Percentiles rank a stretch among this genome's conserved stretches.
These are phyloP conservation scores for Neurospora intermedia DNA, from an alignment of 495 filamentous ascomycete genomes.

Conservation along the genomic window DNA sequence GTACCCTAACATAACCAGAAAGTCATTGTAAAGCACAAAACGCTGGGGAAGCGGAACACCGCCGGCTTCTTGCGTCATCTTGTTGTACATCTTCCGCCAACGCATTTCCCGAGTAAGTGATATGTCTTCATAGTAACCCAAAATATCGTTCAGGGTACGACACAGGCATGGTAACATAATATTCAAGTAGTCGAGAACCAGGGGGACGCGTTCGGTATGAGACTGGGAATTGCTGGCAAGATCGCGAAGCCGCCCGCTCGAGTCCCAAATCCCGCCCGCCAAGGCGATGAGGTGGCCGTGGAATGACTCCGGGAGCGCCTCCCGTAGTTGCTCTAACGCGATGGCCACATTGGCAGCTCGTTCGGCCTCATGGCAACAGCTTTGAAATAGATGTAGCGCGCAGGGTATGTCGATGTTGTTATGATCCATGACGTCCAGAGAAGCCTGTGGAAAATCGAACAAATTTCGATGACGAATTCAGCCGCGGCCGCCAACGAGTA, in stretches of 20 bases:
- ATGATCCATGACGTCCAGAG: constrained; percentile 13
- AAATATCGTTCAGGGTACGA: constrained; percentile 41
- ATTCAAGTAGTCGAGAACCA: constrained; percentile 41
- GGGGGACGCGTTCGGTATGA: constrained; percentile 33
- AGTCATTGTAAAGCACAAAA: constrained; percentile 43
- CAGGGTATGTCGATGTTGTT: constrained; percentile 4
- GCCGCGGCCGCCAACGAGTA: neutral
- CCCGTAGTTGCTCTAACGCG: constrained; percentile 30
- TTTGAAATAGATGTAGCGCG: constrained; percentile 29
- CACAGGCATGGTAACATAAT: constrained; percentile 41
- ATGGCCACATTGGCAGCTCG: constrained; percentile 29
- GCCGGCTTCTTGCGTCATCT: constrained; percentile 36
- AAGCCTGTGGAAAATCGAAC: neutral
- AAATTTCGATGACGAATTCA: neutral
- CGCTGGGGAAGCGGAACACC: constrained; percentile 38
- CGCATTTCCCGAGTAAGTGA: constrained; percentile 30
- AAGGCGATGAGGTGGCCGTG: constrained; percentile 32
- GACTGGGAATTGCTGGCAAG: constrained; percentile 41
- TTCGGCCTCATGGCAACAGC: constrained; percentile 37
- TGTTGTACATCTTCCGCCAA: constrained; percentile 45
- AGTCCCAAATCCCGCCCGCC: constrained; percentile 29
- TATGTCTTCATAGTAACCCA: constrained; percentile 37
- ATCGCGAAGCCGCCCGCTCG: constrained; percentile 37
- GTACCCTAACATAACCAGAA: constrained; percentile 35
- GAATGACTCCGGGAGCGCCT: constrained; percentile 27